Base-by-base conservation (phyloP, 2,329 filamentous ascomycete species). In the Pseudogymnoascus sp. region DNA sequence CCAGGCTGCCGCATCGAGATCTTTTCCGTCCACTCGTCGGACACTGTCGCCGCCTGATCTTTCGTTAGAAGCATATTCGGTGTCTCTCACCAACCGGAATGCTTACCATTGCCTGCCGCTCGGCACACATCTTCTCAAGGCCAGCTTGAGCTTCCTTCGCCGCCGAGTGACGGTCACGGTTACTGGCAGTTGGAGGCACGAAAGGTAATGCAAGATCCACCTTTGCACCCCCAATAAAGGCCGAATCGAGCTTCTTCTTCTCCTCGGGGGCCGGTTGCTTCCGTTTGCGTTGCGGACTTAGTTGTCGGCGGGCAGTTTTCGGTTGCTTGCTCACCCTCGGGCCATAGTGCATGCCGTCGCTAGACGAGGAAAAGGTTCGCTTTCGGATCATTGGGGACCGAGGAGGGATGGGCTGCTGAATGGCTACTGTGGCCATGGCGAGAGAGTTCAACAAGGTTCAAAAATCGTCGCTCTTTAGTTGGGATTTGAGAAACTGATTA, bases 321-420 rank as follows among this genome's bases (percentile, higher is more conserved):
- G 48, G 48, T 33, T 55, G 48, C 31, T 55, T 55, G 48, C 48
- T 55, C 15, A 33, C 29, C 31, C 48, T 33, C 2, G 48, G 48
- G 2, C 48, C 48, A 15, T 55, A 55, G 29, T 55, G 48, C 48
- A 55, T 55, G 29, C 48, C 48, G 15, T 55, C 48, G 48, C 48
- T 55, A n/a, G 48, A 55, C n/a, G 48, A 33, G 15, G 48, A 35
- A 13, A 55, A 55, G 4, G 48, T 55, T 29, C 48, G 48, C 48
- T 55, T 55, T 55, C 48, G 48, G 9, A 55, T 55, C 29, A 55
- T 65, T 18, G 71, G 71, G 18, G 70, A 72, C 5, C 68, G 48
- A 18, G 71, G 71, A 29, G 69, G 71, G 9, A 68, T 71, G 8
- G 71, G 69, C 18, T 69, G 65, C 39, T 65, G 66, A 5, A 62